phyloP scores from a whole-genome alignment of 2,329 filamentous ascomycete genomes.

The Phialophora tarda region DNA sequence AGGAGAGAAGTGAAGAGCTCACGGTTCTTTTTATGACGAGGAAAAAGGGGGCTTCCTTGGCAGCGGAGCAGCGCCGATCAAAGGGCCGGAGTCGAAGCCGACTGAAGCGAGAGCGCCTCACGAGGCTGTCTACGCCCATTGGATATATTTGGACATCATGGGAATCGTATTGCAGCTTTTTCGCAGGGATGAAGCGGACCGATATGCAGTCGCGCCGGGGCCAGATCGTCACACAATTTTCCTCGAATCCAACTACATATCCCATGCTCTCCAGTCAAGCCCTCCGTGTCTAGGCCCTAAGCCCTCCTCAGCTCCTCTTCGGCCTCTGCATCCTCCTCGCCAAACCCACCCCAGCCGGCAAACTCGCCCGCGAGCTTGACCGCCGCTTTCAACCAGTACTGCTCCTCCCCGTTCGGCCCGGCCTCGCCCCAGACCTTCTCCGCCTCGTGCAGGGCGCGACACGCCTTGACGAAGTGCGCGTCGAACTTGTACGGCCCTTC shows the following conservation, averaged over 20 bases:
- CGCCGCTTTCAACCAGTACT: slow-evolving; percentile 57
- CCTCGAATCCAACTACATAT: background rate
- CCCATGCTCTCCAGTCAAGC: background rate
- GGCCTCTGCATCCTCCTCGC: slow-evolving; percentile 15
- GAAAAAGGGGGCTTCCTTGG: background rate
- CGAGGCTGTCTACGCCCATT: slow-evolving; percentile 7
- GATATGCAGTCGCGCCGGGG: background rate
- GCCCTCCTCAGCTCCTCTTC: slow-evolving; percentile 9
- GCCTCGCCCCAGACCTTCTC: slow-evolving; percentile 51
- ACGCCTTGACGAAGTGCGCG: slow-evolving; percentile 83
- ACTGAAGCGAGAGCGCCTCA: slow-evolving; percentile 4
- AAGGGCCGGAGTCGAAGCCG: background rate
- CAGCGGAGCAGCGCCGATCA: slow-evolving; percentile 4
- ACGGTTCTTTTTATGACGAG: background rate
- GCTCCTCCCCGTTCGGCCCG: slow-evolving; percentile 42
- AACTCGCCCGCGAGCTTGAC: slow-evolving; percentile 57
- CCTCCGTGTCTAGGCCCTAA: background rate
- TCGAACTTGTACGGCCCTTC: slow-evolving; percentile 71
- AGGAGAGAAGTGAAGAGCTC: background rate
- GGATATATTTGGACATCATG: background rate
- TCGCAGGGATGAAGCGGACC: background rate
- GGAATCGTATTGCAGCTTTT: background rate
- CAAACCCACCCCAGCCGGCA: slow-evolving; percentile 41
- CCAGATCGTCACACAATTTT: background rate
- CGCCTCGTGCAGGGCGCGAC: slow-evolving; percentile 74